Percentiles rank a stretch among this genome's conserved stretches.
Evolutionary conservation across 108 stramenopile genomes (phyloP).

Genomic region (Craspedostauros australis): DNA sequence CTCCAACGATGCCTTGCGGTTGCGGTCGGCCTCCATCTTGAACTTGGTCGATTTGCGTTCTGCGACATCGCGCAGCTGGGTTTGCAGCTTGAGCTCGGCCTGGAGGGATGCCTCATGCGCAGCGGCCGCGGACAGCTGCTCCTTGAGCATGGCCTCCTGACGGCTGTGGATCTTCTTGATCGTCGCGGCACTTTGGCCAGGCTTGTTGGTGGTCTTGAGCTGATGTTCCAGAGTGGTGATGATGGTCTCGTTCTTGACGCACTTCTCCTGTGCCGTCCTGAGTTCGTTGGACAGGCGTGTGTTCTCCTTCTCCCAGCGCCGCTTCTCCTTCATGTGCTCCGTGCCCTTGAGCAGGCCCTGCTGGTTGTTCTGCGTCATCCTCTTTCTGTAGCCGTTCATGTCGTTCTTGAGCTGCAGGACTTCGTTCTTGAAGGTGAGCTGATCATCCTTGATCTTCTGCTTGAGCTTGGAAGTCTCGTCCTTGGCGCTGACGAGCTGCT

Average conservation of each 20-base stretch:
- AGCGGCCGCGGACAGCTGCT: too few species aligned
- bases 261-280: not conserved
- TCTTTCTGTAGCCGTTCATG: not conserved
- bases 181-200: too few species aligned
- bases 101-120: too few species aligned
- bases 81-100: too few species aligned
- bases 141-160: too few species aligned
- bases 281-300: not conserved
- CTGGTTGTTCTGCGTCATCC: not conserved
- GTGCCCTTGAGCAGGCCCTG: not conserved
- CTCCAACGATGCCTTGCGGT: not conserved
- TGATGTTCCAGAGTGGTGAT: too few species aligned
- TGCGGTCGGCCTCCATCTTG: not conserved
- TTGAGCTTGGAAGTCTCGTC: conserved; percentile 8
- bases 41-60: too few species aligned
- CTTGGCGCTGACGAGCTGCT: conserved; percentile 6
- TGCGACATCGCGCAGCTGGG: too few species aligned
- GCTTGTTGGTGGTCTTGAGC: too few species aligned
- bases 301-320: not conserved
- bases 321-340: not conserved
- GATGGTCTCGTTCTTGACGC: too few species aligned
- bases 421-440: conserved; percentile 5
- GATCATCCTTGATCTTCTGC: conserved; percentile 1
- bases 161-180: too few species aligned
- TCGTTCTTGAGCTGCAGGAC: conserved; percentile 1